Conservation (phyloP, 768 basidiomycete genomes). For the Rhodotorula paludigena region DNA sequence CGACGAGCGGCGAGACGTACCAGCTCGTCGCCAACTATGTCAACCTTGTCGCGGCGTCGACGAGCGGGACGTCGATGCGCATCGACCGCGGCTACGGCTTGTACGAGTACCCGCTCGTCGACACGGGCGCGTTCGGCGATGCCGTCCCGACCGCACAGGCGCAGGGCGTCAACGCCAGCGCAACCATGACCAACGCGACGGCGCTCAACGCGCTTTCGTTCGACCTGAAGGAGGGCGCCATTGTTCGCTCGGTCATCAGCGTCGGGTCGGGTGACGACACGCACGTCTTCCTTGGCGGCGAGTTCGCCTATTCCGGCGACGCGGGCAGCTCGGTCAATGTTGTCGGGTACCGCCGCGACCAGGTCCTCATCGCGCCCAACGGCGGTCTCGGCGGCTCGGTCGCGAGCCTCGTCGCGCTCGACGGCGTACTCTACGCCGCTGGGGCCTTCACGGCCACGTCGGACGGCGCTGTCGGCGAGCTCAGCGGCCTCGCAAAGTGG, state of each 20-base stretch:
- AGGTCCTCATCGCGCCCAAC: conserved; percentile 55
- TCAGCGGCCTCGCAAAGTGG: conserved; percentile 49
- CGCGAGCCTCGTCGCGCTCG: conserved; percentile 57
- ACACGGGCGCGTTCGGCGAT: conserved; percentile 48
- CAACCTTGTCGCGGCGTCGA: conserved; percentile 67
- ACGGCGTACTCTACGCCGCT: conserved; percentile 66
- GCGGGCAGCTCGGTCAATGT: conserved; percentile 59
- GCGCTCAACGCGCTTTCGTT: conserved; percentile 39
- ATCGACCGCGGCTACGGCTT: conserved; percentile 67
- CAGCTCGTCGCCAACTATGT: conserved; percentile 79
- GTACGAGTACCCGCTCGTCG: conserved; percentile 72
- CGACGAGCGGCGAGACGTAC: conserved; percentile 63
- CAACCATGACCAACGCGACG: conserved; percentile 33
- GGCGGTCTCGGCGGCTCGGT: conserved; percentile 79
- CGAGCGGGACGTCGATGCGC: conserved; percentile 34
- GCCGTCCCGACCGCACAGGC: conserved; percentile 19
- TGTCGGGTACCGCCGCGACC: conserved; percentile 57
- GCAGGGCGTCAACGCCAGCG: conserved; percentile 17
- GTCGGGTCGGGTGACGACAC: neutral
- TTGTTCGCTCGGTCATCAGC: conserved; percentile 14
- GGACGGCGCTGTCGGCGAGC: conserved; percentile 64
- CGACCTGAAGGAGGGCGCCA: conserved; percentile 18
- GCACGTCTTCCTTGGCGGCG: conserved; percentile 55
- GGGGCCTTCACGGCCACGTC: conserved; percentile 74
- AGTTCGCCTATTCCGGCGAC: conserved; percentile 59